Percentiles rank a stretch among this genome's conserved stretches.
These are phyloP conservation scores for Lophiostoma macrostomum DNA, from an alignment of 495 filamentous ascomycete species.

Conservation along the genomic window DNA sequence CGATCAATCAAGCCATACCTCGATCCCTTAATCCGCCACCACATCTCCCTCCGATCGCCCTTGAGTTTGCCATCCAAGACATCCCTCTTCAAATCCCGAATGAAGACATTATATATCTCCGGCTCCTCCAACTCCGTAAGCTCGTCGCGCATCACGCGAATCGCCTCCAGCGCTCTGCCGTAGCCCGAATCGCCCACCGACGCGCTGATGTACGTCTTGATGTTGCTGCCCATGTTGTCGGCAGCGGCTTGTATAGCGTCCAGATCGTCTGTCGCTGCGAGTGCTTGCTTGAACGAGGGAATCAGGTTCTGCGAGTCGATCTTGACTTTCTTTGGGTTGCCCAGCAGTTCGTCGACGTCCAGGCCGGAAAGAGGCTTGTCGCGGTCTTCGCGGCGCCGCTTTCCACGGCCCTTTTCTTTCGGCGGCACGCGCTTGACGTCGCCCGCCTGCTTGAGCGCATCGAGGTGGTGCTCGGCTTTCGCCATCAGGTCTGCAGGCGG, in stretches of 20 bases:
- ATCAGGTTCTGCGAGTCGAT: constrained; percentile 81
- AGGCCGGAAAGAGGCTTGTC: constrained; percentile 89
- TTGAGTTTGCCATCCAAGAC: constrained; percentile 69
- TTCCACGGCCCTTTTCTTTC: constrained; percentile 68
- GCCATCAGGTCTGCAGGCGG: constrained; percentile 65
- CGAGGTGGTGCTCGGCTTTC: constrained; percentile 53
- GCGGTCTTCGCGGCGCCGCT: constrained; percentile 63
- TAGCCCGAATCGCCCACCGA: constrained; percentile 76
- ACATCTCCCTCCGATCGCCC: constrained; percentile 80
- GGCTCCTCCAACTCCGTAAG: constrained; percentile 74
- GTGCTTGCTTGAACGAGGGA: constrained; percentile 84
- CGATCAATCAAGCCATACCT: constrained; percentile 73
- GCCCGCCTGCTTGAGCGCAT: constrained; percentile 62
- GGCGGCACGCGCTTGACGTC: constrained; percentile 91
- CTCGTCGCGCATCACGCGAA: constrained; percentile 75
- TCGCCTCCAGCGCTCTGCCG: constrained; percentile 67
- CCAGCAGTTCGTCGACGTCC: constrained; percentile 75
- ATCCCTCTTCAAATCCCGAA: constrained; percentile 68
- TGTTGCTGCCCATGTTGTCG: constrained; percentile 69
- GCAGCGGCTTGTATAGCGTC: constrained; percentile 63
- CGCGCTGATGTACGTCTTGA: constrained; percentile 63
- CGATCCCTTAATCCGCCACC: constrained; percentile 65
- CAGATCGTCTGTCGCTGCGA: constrained; percentile 60
- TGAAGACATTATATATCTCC: constrained; percentile 69
- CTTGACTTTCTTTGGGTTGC: constrained; percentile 51